Base-by-base conservation (phyloP, 2,329 filamentous ascomycete genomes). In the Neonectria magnoliae region DNA sequence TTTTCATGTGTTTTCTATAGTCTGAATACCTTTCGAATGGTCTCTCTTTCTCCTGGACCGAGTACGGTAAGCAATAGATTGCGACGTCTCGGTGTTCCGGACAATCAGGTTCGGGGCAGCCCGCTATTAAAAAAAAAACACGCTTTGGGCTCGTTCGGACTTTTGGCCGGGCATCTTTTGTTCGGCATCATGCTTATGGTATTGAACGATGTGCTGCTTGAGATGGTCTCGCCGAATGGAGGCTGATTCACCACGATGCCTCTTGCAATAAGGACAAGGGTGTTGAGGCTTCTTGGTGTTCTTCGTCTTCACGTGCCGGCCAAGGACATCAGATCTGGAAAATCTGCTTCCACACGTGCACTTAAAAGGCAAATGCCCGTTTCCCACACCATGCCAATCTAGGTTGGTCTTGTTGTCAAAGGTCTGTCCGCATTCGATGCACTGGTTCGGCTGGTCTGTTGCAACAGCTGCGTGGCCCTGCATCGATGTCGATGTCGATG, bases 181-280 rank as follows among this genome's bases (percentile, higher is more conserved):
- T n/a, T 48, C 22, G 22, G 14, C 13, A 14, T 48, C 45, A 29
- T 27, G 13, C 45, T 48, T 48, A 22, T 42, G 45, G 14, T 27
- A 57, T 33, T 22, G 22, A 7, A 20, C 53, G 25, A 55, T n/a
- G 31, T 61, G 58, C 7, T 55, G 58, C 7, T 22, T 38, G 13
- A 61, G 42, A 55, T 55, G 50, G 8, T 61, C 51, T 38, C 20
- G 41, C 29, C 58, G 58, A 41, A 10, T 7, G 20, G 55, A 61
- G 14, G 25, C 41, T 13, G 29, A n/a, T 22, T 55, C n/a, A 31
- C 31, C 41, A 3, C 27, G 47, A 25, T 48, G 29, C 13, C 51
- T 25, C 27, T 31, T 36, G 33, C 42, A 41, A 31, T 10, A 48
- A 14, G 10, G 38, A 29, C 58, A 61, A 41, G 41, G 42, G 41